These are phyloP conservation scores for Alternaria atra DNA, from an alignment of 2,329 filamentous ascomycete species.

Conservation along the genomic window DNA sequence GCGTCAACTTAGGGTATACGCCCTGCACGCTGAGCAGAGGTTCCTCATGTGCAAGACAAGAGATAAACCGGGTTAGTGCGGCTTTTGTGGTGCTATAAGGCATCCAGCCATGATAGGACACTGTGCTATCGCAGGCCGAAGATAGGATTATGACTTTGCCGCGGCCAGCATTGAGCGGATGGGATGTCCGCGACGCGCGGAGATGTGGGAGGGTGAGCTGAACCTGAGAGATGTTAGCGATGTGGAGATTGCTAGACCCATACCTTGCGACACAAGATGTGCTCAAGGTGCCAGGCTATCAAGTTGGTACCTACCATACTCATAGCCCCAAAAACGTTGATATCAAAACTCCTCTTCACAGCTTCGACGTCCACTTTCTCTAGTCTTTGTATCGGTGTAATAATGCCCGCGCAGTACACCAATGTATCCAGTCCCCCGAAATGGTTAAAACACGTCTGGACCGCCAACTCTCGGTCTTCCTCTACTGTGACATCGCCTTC, in stretches of 20 bases:
- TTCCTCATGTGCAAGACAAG: constrained; percentile 38
- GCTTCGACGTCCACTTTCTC: constrained; percentile 30
- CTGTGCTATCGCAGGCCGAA: constrained; percentile 31
- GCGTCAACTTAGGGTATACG: constrained; percentile 38
- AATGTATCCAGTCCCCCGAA: constrained; percentile 34
- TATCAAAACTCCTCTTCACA: constrained; percentile 30
- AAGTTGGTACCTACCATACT: constrained; percentile 27
- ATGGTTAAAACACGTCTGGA: constrained; percentile 23
- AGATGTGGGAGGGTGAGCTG: constrained; percentile 33
- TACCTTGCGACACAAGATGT: neutral
- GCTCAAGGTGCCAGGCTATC: neutral
- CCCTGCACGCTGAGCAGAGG: constrained; percentile 31
- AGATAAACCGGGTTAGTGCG: constrained; percentile 35
- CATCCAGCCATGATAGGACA: constrained; percentile 38
- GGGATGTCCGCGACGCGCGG: constrained; percentile 18
- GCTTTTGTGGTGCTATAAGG: constrained; percentile 40
- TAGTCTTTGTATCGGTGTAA: constrained; percentile 32
- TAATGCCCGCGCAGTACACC: constrained; percentile 35
- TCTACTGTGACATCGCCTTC: constrained; percentile 19
- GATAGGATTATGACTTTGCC: constrained; percentile 33
- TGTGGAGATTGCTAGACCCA: neutral
- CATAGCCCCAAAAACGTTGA: constrained; percentile 39
- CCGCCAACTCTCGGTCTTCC: constrained; percentile 16
- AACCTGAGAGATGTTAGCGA: constrained; percentile 14
- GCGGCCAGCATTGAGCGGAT: constrained; percentile 28